Base-by-base conservation (phyloP, 164 flowering plant species). In the Magnolia changhungtana region DNA sequence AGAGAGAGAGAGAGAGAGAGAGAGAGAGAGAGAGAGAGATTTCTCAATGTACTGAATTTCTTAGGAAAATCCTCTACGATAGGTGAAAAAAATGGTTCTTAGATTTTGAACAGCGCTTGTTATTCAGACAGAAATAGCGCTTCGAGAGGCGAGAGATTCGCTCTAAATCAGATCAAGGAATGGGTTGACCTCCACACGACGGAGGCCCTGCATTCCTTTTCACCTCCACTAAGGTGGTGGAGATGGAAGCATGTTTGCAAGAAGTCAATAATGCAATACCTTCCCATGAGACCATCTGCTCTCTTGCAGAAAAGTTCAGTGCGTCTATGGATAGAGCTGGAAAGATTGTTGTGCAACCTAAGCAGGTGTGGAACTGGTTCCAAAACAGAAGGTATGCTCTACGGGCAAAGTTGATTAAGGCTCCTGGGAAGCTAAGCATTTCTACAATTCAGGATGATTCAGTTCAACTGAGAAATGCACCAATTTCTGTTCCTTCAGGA, bases 311-410 rank as follows among this genome's bases (percentile, higher is more conserved):
- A 24, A 92, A 88, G 83, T 96, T 96, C 84, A 94, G 98, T 86
- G 81, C 84, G 21, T 84, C 98, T 10, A 76, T 86, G 16, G 95
- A 91, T 2, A 87, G 99, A 72, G 80, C 87, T 58, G 98, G 97
- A 80, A 94, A 90, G 84, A 79, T 87, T 74, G 78, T 72, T 16
- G 99, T 96, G 80, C 94, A 93, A 74, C 89, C 87, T 84, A 96
- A 96, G 84, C 99, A 96, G 88, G 99, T 93, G 78, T 96, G 93
- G 98, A 96, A 92, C 78, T 96, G 99, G 99, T 96, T 96, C 80
- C 98, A 94, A 68, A 96, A 96, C 77, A 91, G 91, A 83, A 88
- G 99, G 67, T 90, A 92, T 87, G 92, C 98, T 7, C 83, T 89
- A 13, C 89, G 94, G 82, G 88, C 97, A 66, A 94, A 85, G 86